Base-by-base conservation (phyloP, 352 stramenopile genomes). In the Phytophthora fragariaefolia region DNA sequence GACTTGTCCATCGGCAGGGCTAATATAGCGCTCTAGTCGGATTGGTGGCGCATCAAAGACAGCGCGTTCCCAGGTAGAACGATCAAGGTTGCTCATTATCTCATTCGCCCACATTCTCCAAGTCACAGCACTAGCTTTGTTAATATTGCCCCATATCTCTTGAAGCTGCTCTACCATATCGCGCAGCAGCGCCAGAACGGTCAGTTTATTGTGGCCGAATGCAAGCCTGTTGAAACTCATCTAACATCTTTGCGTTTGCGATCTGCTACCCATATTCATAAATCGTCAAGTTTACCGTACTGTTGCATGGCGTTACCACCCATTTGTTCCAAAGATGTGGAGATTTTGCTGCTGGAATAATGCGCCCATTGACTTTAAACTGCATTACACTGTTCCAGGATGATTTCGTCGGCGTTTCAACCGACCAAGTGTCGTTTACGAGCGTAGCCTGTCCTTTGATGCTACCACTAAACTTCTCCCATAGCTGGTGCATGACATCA, bases 401-500 rank as follows among this genome's bases (percentile, higher is more conserved):
- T 6, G 38, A 8, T 46, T 55, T 13, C 12, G n/a, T 43, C 3
- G 26, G 27, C 1, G 15, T 55, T 42, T 40, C 48, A 43, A 40
- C 0, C 4, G 48, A 38, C 46, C 46, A 52, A 24, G 24, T 36
- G 8, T 52, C 18, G 18, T 28, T n/a, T 17, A 18, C 2, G 6
- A 47, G 46, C 10, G 32, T 12, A 2, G 30, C 32, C 32, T 45
- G 15, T 2, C 48, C 48, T 28, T 56, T 56, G 10, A 58, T n/a
- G 4, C 34, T 3, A 7, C 50, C 6, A 17, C 32, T 58, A 15
- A 47, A 47, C 10, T 58, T 46, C 22, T 36, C 13, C 50, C 50
- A 58, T 3, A 58, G 18, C 20, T 58, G 46, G 32, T 58, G 50
- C 20, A 58, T 32, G 18, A 58, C 47, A n/a, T 32, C 32, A 36